Base-by-base conservation (phyloP, 2,329 filamentous ascomycete species). In the Talaromyces sp. region DNA sequence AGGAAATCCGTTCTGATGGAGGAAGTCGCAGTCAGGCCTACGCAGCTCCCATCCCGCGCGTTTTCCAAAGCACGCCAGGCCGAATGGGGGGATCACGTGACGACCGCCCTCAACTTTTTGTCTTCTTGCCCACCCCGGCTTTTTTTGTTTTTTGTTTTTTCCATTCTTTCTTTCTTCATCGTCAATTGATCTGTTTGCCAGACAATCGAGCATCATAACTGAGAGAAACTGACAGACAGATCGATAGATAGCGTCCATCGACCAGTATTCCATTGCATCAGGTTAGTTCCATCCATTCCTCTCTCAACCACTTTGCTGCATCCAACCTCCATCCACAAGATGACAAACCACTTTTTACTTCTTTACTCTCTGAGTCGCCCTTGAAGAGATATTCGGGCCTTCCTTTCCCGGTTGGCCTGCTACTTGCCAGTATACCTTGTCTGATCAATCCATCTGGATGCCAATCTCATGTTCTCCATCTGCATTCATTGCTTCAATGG, bases 371-470 rank as follows among this genome's bases (percentile, higher is more conserved):
- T 77, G 83, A 87, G 72, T 85, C 84, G 84, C 78, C 83, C 83
- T 78, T 86, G 84, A 86, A 80, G 82, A 85, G 80, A 80, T 69
- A 77, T 75, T 77, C 72, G 80, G 82, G 83, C 77, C 75, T 77
- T 78, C 79, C 78, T 74, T 84, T 81, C 80, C 81, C 80, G 78
- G 81, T 80, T 74, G 76, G 79, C 80, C 83, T 84, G 84, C 81
- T 86, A 86, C 84, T 87, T 84, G 84, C 84, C 84, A 87, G 84
- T 86, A 86, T 79, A 76, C 76, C 76, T 81, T 82, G 83, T 85
- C 84, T 86, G 84, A 87, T 77, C 58, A 59, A 31, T 40, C 25
- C n/a, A 31, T 58, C 33, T 39, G 43, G 43, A 39, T 39, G 19
- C n/a, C 21, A 17, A 8, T 17, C 28, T 10, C 11, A 13, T 22